Evolutionary conservation across 805 yeast species (phyloP).

Genomic region (Ogataea zsoltii): DNA sequence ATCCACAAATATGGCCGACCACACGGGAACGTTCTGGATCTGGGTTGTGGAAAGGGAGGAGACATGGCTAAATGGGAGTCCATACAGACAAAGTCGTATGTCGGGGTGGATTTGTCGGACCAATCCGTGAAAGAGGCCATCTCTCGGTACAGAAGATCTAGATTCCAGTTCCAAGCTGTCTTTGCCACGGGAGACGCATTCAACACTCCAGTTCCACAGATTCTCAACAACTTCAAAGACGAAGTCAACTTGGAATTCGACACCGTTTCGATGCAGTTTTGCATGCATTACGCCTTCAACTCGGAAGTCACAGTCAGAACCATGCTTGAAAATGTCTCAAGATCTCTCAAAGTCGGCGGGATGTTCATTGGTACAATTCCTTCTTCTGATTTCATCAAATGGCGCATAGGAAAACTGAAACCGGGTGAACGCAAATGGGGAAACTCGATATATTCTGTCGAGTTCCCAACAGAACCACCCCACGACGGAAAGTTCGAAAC

Average conservation of each 20-base stretch:
- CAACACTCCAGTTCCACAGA: slow-evolving; percentile 63
- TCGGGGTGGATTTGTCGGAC: slow-evolving; percentile 92
- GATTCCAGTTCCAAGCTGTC: slow-evolving; percentile 50
- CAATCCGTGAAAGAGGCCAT: slow-evolving; percentile 84
- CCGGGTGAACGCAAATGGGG: slow-evolving; percentile 73
- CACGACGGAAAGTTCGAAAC: slow-evolving; percentile 67
- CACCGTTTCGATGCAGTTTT: slow-evolving; percentile 86
- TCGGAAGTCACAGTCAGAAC: slow-evolving; percentile 76
- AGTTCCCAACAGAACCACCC: slow-evolving; percentile 80
- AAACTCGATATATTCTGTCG: slow-evolving; percentile 77
- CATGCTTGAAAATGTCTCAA: slow-evolving; percentile 71
- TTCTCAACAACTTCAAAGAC: slow-evolving; percentile 61
- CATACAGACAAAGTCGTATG: slow-evolving; percentile 69
- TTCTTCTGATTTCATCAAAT: slow-evolving; percentile 77
- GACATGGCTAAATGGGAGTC: slow-evolving; percentile 88
- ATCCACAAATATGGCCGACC: slow-evolving; percentile 65
- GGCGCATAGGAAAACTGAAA: slow-evolving; percentile 55
- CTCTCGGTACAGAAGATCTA: slow-evolving; percentile 61
- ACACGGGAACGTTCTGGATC: slow-evolving; percentile 66
- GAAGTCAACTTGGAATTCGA: slow-evolving; percentile 81
- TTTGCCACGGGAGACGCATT: slow-evolving; percentile 94
- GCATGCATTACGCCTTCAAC: slow-evolving; percentile 93
- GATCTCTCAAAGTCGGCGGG: slow-evolving; percentile 80
- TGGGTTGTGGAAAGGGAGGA: slow-evolving; percentile 99
- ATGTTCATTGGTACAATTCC: slow-evolving; percentile 93